Evolutionary conservation across 257 asterid genomes (phyloP).

Genomic region (Petunia secreta): DNA sequence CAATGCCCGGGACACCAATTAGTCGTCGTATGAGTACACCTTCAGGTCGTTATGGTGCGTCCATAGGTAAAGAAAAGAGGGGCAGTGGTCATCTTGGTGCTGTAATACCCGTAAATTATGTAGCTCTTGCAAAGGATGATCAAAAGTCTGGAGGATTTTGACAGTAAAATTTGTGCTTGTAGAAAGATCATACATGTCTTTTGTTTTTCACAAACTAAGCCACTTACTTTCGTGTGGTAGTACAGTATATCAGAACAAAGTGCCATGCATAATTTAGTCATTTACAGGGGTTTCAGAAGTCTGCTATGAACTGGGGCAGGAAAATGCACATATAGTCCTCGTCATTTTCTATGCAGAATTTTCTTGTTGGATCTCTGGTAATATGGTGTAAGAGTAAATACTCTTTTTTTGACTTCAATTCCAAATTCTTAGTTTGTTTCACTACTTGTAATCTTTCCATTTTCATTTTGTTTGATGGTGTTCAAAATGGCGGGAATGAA

Average conservation of each 20-base stretch:
- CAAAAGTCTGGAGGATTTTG: conserved; percentile 22
- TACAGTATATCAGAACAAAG: conserved; percentile 6
- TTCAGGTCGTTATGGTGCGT: conserved; percentile 44
- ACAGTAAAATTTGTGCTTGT: background rate
- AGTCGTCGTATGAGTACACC: conserved; percentile 57
- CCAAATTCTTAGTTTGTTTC: background rate
- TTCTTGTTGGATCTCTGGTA: background rate
- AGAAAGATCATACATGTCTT: conserved; percentile 17
- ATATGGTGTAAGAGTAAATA: background rate
- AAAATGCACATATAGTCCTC: background rate
- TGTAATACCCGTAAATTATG: conserved; percentile 66
- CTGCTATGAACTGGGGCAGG: background rate
- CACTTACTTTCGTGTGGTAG: background rate
- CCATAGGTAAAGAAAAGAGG: conserved; percentile 58
- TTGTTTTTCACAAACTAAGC: background rate
- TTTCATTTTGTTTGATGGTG: too few species aligned
- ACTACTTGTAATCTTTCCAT: background rate
- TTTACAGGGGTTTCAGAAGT: background rate
- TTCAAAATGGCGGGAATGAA: too few species aligned
- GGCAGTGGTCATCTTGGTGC: conserved; percentile 50
- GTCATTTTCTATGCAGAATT: background rate
- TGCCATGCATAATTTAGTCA: background rate
- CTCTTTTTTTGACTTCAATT: background rate
- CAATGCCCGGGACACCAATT: conserved; percentile 56
- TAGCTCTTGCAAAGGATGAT: conserved; percentile 73